A percentile compares a stretch with the other conserved stretches of the same genome.
phyloP scores from a whole-genome alignment of 495 filamentous ascomycete species.

The Annulohypoxylon maeteangense region DNA sequence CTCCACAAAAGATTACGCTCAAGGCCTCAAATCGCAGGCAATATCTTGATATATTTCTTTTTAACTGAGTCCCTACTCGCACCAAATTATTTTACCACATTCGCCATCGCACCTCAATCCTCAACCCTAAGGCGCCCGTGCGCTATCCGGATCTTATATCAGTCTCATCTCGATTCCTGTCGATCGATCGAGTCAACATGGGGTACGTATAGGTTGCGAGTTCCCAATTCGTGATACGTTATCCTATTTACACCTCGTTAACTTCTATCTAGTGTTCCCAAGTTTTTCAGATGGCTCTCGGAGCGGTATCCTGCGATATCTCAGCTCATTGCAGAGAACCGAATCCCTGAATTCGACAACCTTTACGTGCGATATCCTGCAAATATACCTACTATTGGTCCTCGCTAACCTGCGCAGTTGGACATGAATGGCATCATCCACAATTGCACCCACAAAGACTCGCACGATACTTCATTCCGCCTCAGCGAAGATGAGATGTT shows the following conservation, averaged over 20 bases:
- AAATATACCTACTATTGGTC: constrained; percentile 1
- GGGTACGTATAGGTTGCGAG: constrained; percentile 26
- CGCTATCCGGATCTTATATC: background rate
- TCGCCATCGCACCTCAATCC: background rate
- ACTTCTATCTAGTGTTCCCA: constrained; percentile 85
- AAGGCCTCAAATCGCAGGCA: constrained; percentile 2
- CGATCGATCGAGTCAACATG: constrained; percentile 29
- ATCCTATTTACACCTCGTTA: background rate
- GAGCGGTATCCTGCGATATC: constrained; percentile 99
- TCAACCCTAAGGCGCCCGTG: background rate
- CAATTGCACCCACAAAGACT: constrained; percentile 98
- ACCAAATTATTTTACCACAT: background rate
- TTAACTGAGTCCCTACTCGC: background rate
- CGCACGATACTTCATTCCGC: constrained; percentile 82
- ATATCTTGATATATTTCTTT: constrained; percentile 3
- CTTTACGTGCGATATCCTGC: constrained; percentile 73
- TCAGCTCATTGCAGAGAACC: constrained; percentile 97
- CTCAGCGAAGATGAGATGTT: constrained; percentile 99
- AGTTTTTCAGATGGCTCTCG: constrained; percentile 92
- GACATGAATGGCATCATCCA: constrained; percentile 99
- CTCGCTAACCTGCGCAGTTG: constrained; percentile 61
- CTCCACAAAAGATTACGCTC: background rate
- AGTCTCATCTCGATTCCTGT: background rate
- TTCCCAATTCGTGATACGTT: constrained; percentile 2
- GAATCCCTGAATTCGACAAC: constrained; percentile 98